phyloP scores from a whole-genome alignment of 2,329 filamentous ascomycete species.

The Oidium heveae region DNA sequence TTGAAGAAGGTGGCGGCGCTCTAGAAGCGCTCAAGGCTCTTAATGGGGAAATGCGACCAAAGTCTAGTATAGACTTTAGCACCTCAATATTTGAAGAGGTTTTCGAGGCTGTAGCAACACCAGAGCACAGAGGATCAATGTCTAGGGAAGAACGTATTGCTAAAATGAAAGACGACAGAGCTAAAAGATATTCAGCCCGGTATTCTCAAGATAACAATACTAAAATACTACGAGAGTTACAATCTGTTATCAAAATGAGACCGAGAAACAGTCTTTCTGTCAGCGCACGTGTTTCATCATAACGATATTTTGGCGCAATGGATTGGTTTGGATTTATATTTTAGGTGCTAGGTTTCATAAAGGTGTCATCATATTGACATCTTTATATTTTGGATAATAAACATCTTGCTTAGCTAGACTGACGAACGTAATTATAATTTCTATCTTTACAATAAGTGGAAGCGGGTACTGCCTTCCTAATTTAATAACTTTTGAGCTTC shows the following conservation, averaged over 20 bases:
- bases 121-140: conserved; percentile 41
- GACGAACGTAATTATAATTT: too few relatives aligned
- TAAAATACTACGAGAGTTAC: conserved; percentile 78
- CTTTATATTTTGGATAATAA: too few relatives aligned
- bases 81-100: conserved; percentile 46
- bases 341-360: neutral
- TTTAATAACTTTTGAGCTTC: too few relatives aligned
- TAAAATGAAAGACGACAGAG: conserved; percentile 71
- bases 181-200: conserved; percentile 41
- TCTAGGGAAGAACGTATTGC: conserved; percentile 68
- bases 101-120: conserved; percentile 72
- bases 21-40: conserved; percentile 52
- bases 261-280: conserved; percentile 14
- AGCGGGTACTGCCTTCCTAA: too few relatives aligned
- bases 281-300: conserved; percentile 13
- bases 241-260: conserved; percentile 54
- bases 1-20: conserved; percentile 28
- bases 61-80: conserved; percentile 25
- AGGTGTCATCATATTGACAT: too few relatives aligned
- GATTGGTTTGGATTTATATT: neutral
- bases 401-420: too few relatives aligned
- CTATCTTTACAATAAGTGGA: too few relatives aligned
- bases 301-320: conserved; percentile 9
- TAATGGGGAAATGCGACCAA: conserved; percentile 38
- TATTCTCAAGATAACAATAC: conserved; percentile 60